Conservation (phyloP, 805 yeast species). For the Myxozyma kluyveri region DNA sequence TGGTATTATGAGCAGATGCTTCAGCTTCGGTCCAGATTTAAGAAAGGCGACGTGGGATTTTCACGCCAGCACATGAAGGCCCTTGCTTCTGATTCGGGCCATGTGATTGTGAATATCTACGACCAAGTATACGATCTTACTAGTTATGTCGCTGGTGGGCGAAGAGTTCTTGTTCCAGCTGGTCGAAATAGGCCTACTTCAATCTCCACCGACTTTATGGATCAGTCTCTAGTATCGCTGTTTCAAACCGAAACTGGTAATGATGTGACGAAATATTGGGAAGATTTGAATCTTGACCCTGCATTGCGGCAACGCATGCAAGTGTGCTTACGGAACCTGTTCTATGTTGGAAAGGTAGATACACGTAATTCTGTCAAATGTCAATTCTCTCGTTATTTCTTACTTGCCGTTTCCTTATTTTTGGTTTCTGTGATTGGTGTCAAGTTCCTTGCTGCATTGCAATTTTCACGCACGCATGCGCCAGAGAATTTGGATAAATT, state of each 20-base stretch:
- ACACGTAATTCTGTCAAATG: constrained; percentile 42
- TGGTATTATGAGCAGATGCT: constrained; percentile 44
- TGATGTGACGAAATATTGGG: constrained; percentile 38
- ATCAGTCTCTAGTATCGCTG: constrained; percentile 34
- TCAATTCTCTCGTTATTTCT: constrained; percentile 44
- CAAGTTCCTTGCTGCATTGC: constrained; percentile 45
- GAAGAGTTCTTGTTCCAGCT: constrained; percentile 35
- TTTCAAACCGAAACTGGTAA: constrained; percentile 40
- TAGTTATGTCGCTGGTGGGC: constrained; percentile 40
- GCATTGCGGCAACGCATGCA: constrained; percentile 33
- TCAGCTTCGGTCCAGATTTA: constrained; percentile 39
- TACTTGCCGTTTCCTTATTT: constrained; percentile 42
- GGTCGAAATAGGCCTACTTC: constrained; percentile 32
- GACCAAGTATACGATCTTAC: constrained; percentile 43
- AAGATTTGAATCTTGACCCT: constrained; percentile 31
- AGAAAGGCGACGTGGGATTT: constrained; percentile 41
- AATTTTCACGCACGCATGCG: constrained; percentile 37
- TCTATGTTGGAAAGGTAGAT: constrained; percentile 43
- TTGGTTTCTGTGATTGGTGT: constrained; percentile 40
- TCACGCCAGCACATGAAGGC: constrained; percentile 37
- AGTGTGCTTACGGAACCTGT: constrained; percentile 42
- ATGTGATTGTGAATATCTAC: constrained; percentile 37
- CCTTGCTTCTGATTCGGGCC: constrained; percentile 38
- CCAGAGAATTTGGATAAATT: constrained; percentile 44
- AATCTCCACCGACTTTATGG: constrained; percentile 38